Evolutionary conservation across 2,329 filamentous ascomycete species (phyloP), one percentile per base, ranked within the genome.

Genomic region (Alternaria panax): DNA sequence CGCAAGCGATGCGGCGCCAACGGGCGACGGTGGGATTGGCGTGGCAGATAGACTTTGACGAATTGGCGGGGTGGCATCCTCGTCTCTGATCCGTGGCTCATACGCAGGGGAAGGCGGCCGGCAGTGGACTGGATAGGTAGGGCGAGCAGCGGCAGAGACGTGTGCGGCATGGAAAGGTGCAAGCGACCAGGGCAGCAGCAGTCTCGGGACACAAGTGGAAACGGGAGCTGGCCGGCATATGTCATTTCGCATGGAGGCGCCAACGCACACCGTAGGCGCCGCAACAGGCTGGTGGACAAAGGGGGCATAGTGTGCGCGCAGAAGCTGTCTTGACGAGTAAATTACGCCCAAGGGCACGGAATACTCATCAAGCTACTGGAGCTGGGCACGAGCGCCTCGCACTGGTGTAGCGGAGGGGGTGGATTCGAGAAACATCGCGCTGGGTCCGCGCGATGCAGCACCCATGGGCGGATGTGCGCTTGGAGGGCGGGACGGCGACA

Each of bases 21-120:
- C 65, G 66, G 72, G 66, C 73, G 70, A 70, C 72, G 67, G 65
- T 63, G 60, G 71, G 74, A 75, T 75, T 76, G 71, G 74, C 51
- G 56, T 54, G 59, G 54, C 51, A 48, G 56, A 60, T 52, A 57
- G 51, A 62, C 41, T 53, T 65, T 63, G 64, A 52, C 65, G 64
- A 65, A 62, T 62, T 62, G 59, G 70, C 68, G 68, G 68, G 71
- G 65, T 63, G 57, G 45, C 22, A 64, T 61, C 64, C 62, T 69
- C 65, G 71, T 64, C 65, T 61, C 63, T 59, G 65, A 64, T 68
- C 62, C 59, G 65, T 45, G 51, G 59, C 56, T 46, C 66, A 63
- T 45, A 69, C 61, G 71, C 71, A 72, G 72, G 70, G 73, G 71
- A 67, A 66, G 62, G 55, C 65, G 59, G 57, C 55, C 63, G 63